A percentile compares a stretch with the other conserved stretches of the same genome.
phyloP scores from a whole-genome alignment of 2,329 filamentous ascomycete genomes.

The Ophiostoma himal-ulmi region DNA sequence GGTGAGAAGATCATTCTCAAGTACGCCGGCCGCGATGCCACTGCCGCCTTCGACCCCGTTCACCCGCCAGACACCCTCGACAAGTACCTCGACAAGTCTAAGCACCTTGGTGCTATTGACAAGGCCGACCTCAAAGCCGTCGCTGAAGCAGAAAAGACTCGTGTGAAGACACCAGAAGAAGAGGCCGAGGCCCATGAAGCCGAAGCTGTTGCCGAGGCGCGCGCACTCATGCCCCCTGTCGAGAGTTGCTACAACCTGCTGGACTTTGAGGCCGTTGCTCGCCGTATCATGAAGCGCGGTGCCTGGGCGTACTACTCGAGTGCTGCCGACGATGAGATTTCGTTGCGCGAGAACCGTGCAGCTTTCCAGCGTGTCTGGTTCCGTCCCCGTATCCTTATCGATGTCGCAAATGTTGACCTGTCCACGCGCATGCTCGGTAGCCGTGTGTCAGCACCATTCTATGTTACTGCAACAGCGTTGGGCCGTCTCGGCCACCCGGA shows the following conservation, averaged over 20 bases:
- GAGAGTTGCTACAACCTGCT: constrained; percentile 89
- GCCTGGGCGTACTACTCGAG: constrained; percentile 98
- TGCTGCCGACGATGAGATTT: constrained; percentile 86
- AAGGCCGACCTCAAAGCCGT: constrained; percentile 72
- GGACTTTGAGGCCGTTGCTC: constrained; percentile 93
- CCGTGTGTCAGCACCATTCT: constrained; percentile 80
- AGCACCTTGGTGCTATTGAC: constrained; percentile 75
- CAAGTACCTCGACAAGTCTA: constrained; percentile 75
- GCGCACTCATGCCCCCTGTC: constrained; percentile 68
- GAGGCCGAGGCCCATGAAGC: constrained; percentile 60
- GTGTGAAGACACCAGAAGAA: constrained; percentile 37
- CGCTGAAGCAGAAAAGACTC: constrained; percentile 50
- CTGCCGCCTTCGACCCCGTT: constrained; percentile 85
- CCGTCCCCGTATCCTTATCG: constrained; percentile 77
- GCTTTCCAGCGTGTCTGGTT: constrained; percentile 99
- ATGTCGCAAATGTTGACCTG: constrained; percentile 82
- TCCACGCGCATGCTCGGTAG: constrained; percentile 91
- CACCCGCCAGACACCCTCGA: constrained; percentile 80
- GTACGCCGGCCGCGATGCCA: constrained; percentile 92
- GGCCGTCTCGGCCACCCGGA: constrained; percentile 92
- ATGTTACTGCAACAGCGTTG: constrained; percentile 91
- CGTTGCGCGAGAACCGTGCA: constrained; percentile 88
- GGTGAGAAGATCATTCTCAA: constrained; percentile 91
- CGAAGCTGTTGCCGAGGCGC: constrained; percentile 61
- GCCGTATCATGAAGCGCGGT: constrained; percentile 86